phyloP scores from a whole-genome alignment of 345 rosid genomes.

The Eucalyptus paniculata region DNA sequence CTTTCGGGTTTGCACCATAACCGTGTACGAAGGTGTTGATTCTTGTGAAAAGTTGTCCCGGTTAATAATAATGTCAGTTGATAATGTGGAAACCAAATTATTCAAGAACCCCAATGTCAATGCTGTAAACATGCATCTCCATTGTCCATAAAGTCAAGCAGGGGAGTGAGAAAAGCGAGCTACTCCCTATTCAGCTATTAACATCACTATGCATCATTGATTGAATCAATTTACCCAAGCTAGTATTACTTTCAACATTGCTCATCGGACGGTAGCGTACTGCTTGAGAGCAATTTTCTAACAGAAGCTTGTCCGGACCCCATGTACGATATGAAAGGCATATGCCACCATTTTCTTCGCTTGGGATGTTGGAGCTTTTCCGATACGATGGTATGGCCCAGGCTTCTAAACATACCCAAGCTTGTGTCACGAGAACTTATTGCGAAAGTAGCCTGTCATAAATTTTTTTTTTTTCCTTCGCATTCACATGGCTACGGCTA shows the following conservation, averaged over 20 bases:
- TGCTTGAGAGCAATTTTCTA: neutral
- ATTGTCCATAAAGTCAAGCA: neutral
- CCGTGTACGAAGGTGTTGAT: neutral
- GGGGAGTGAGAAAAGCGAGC: neutral
- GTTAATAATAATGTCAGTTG: neutral
- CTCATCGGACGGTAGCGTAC: neutral
- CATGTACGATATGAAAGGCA: neutral
- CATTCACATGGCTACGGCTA: too few relatives aligned
- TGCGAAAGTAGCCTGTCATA: rapidly evolving
- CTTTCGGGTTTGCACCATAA: neutral
- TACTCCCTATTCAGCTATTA: neutral
- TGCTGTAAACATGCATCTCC: neutral
- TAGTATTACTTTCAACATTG: neutral
- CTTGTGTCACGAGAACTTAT: neutral
- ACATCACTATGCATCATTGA: neutral
- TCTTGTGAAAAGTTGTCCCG: neutral
- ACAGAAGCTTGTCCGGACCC: neutral
- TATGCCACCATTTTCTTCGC: too few relatives aligned
- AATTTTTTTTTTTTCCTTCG: too few relatives aligned
- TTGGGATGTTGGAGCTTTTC: neutral
- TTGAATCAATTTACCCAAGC: neutral
- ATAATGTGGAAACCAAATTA: neutral
- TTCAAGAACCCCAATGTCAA: neutral
- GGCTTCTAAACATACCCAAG: too few relatives aligned
- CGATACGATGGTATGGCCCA: neutral